Percentiles rank a stretch among this genome's conserved stretches.
Conservation (phyloP, 1,139 yeast species). For the Kodamaea ohmeri region DNA sequence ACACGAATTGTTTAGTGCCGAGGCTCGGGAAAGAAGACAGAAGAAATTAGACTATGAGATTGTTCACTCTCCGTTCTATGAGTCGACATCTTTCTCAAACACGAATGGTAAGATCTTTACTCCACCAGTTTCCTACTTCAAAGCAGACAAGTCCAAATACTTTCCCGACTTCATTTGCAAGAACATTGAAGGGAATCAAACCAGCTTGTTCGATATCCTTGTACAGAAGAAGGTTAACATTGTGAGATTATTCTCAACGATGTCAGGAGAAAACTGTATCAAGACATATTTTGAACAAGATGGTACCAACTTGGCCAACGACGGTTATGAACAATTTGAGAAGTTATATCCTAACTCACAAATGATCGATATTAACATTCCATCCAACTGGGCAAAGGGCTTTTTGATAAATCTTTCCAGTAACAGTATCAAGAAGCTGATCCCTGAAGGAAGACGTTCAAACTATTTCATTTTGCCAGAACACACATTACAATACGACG, state of each 20-base stretch:
- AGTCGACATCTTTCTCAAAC: slow-evolving; percentile 72
- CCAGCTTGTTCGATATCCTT: slow-evolving; percentile 36
- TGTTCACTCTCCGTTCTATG: slow-evolving; percentile 83
- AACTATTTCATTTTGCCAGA: slow-evolving; percentile 65
- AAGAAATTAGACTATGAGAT: slow-evolving; percentile 66
- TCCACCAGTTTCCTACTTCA: slow-evolving; percentile 77
- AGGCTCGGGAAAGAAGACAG: slow-evolving; percentile 54
- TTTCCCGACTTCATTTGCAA: slow-evolving; percentile 81
- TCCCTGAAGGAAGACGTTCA: slow-evolving; percentile 52
- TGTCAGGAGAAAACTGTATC: slow-evolving; percentile 70
- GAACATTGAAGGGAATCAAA: slow-evolving; percentile 45
- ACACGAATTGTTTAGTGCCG: slow-evolving; percentile 32
- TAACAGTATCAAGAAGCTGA: slow-evolving; percentile 37
- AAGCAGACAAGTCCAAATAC: slow-evolving; percentile 68
- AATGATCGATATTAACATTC: slow-evolving; percentile 69
- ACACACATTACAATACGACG: slow-evolving; percentile 54
- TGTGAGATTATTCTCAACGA: slow-evolving; percentile 64
- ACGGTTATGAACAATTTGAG: slow-evolving; percentile 29
- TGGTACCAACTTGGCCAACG: slow-evolving; percentile 33
- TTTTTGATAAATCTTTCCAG: slow-evolving; percentile 56
- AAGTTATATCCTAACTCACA: slow-evolving; percentile 53
- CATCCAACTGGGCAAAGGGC: slow-evolving; percentile 70
- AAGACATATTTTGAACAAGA: slow-evolving; percentile 53
- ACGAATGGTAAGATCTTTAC: slow-evolving; percentile 83
- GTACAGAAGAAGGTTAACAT: slow-evolving; percentile 53